These are phyloP conservation scores for Scheffersomyces spartinae DNA, from an alignment of 805 yeast genomes.

Conservation along the genomic window DNA sequence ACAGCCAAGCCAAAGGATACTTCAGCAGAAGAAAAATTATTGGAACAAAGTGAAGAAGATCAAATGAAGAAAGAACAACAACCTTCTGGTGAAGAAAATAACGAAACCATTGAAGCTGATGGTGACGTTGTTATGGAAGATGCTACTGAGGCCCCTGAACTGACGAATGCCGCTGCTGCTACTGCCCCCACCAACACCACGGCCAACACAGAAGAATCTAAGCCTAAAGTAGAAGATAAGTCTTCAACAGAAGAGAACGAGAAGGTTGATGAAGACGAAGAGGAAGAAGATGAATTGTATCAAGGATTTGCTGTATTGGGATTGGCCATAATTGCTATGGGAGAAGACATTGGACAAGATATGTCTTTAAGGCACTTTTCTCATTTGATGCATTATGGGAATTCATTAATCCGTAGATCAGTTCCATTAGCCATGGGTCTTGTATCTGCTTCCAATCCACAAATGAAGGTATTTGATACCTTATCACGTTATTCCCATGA, in stretches of 20 bases:
- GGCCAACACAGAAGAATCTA: conserved; percentile 7
- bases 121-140: conserved; percentile 13
- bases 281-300: conserved; percentile 43
- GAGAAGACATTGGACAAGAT: conserved; percentile 95
- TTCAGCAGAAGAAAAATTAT: conserved; percentile 48
- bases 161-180: conserved; percentile 8
- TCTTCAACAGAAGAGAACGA: conserved; percentile 17
- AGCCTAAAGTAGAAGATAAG: conserved; percentile 16
- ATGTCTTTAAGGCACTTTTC: conserved; percentile 96
- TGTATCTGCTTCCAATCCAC: conserved; percentile 86
- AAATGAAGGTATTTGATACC: conserved; percentile 94
- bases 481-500: conserved; percentile 95
- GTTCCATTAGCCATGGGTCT: conserved; percentile 98
- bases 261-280: conserved; percentile 15
- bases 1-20: conserved; percentile 57
- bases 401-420: conserved; percentile 78
- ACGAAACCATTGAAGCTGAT: conserved; percentile 11
- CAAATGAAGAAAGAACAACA: conserved; percentile 11
- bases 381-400: conserved; percentile 96
- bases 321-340: conserved; percentile 89
- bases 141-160: conserved; percentile 8
- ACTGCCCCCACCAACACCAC: conserved; percentile 1
- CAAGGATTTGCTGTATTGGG: conserved; percentile 93
- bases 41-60: conserved; percentile 23
- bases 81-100: conserved; percentile 6